Evolutionary conservation across 2,329 filamentous ascomycete species (phyloP).

Genomic region (Colletotrichum acutatum): DNA sequence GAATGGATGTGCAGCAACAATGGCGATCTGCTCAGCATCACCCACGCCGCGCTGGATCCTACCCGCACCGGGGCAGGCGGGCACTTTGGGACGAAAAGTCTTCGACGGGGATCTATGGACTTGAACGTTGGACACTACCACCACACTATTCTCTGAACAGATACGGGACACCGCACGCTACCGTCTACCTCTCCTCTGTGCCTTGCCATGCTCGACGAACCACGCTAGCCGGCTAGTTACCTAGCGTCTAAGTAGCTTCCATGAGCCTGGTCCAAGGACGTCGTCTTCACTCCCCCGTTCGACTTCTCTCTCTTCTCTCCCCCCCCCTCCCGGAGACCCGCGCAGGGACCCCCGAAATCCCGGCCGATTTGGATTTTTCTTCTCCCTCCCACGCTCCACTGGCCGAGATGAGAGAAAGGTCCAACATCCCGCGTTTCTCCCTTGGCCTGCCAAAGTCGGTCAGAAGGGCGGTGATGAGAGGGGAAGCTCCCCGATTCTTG

Average conservation of each 20-base stretch:
- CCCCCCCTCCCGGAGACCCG: slow-evolving; percentile 15
- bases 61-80: slow-evolving; percentile 20
- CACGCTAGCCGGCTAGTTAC: slow-evolving; percentile 28
- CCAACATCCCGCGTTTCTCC: slow-evolving; percentile 21
- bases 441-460: slow-evolving; percentile 19
- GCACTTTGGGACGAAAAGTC: slow-evolving; percentile 24
- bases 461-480: slow-evolving; percentile 20
- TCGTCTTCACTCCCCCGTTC: slow-evolving; percentile 19
- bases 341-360: slow-evolving; percentile 28
- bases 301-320: slow-evolving; percentile 1
- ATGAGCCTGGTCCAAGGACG: slow-evolving; percentile 33
- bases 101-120: slow-evolving; percentile 21
- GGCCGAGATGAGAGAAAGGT: slow-evolving; percentile 22
- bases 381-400: slow-evolving; percentile 19
- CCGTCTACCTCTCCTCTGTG: background rate
- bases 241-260: slow-evolving; percentile 30
- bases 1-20: slow-evolving; percentile 6
- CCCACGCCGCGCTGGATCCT: slow-evolving; percentile 6
- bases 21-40: slow-evolving; percentile 17
- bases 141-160: background rate
- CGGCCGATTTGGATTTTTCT: slow-evolving; percentile 28
- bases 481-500: slow-evolving; percentile 24
- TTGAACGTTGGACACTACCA: slow-evolving; percentile 6
- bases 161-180: background rate
- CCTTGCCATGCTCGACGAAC: slow-evolving; percentile 15